Evolutionary conservation across 768 basidiomycete species (phyloP), one percentile per base, ranked within the genome.

Genomic region (Mycena venus): DNA sequence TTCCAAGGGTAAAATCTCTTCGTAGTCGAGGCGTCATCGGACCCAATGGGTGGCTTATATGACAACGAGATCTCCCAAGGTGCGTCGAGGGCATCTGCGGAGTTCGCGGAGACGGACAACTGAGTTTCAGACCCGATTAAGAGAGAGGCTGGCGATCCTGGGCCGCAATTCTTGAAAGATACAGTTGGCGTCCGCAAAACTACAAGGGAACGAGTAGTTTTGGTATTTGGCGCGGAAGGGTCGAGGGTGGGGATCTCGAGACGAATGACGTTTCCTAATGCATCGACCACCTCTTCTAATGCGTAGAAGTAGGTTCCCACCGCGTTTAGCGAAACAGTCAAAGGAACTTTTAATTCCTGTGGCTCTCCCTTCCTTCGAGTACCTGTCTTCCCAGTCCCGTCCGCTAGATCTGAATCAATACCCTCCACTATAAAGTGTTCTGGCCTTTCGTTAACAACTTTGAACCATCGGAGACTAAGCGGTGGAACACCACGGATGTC

Each of bases 381-480:
- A 38, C 72, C 75, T 44, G 75, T 29, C 25, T 77, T 75, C 36
- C 68, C 76, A 31, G 31, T 59, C 8, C 74, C 78, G n/a, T 69
- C 74, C 25, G 56, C 51, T 15, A 73, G 38, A 58, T 63, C 64
- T 21, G 77, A 74, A 63, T 82, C 78, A 60, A 97, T 95, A 11
- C 96, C 96, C 78, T 97, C 96, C 2, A 96, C 95, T 47, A 94
- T 84, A 74, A 94, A 94, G 55, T 89, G 86, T 79, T 97, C 95
- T 67, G 88, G 86, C 73, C 88, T 86, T 14, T 91, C 91, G 68
- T 91, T 92, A 51, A 92, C 85, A 27, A 92, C 90, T 74, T 92
- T 91, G 78, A 90, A 88, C 95, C 95, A 96, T 51, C 90, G 89
- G 51, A 96, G 85, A 78, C 91, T 93, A 77, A 96, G 86, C 14